A percentile compares a stretch with the other conserved stretches of the same genome.
These are phyloP conservation scores for Kandelia obovata DNA, from an alignment of 345 rosid genomes.

Conservation along the genomic window DNA sequence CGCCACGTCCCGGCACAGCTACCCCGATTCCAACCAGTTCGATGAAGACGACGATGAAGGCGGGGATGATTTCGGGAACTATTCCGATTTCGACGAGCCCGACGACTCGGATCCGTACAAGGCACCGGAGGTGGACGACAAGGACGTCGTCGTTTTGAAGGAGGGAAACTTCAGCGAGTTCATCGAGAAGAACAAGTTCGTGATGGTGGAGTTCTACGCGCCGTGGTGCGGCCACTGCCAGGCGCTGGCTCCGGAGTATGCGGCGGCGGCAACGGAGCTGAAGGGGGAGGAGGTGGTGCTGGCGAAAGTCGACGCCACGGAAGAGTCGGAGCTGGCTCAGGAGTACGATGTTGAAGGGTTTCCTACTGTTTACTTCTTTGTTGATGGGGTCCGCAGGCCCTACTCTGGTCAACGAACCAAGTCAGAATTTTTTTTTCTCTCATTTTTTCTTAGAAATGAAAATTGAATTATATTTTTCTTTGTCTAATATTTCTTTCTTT, in stretches of 20 bases:
- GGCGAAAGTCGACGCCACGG: conserved; percentile 96
- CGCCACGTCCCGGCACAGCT: conserved; percentile 3
- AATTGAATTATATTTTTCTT: background rate
- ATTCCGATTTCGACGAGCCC: conserved; percentile 53
- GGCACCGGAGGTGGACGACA: conserved; percentile 70
- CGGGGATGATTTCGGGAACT: conserved; percentile 45
- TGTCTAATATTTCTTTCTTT: background rate
- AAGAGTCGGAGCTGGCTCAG: conserved; percentile 80
- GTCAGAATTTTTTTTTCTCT: conserved; percentile 34
- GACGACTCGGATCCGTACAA: conserved; percentile 50
- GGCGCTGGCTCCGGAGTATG: conserved; percentile 92
- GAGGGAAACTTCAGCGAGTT: conserved; percentile 71
- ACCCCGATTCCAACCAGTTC: conserved; percentile 30
- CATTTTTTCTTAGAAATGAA: background rate
- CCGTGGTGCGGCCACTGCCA: conserved; percentile 99
- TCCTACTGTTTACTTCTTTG: conserved; percentile 75
- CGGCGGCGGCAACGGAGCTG: conserved; percentile 94
- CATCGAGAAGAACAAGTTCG: conserved; percentile 60
- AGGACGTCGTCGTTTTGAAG: conserved; percentile 81
- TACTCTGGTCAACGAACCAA: conserved; percentile 80
- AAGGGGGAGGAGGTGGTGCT: conserved; percentile 59
- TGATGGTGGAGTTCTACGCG: conserved; percentile 96
- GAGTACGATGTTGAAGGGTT: conserved; percentile 85
- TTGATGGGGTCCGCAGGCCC: conserved; percentile 80
- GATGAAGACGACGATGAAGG: conserved; percentile 34